Percentiles rank a stretch among this genome's conserved stretches.
phyloP scores from a whole-genome alignment of 2,329 filamentous ascomycete genomes.

The Paecilomyces fulvus region DNA sequence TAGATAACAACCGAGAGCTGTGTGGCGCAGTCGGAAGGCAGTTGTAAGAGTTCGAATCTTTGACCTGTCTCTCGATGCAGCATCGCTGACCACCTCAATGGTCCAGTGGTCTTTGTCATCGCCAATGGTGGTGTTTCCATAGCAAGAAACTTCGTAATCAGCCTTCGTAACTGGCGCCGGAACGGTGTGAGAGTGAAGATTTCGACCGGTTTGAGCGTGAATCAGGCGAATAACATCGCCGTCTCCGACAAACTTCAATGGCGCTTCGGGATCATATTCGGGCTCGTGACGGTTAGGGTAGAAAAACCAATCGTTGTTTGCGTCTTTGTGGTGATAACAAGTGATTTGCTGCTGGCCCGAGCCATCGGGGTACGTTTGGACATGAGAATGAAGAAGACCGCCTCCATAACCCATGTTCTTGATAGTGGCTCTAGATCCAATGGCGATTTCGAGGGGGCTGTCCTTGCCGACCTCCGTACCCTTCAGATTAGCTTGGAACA shows the following conservation, averaged over 20 bases:
- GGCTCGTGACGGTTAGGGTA: slow-evolving; percentile 79
- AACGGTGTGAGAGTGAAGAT: slow-evolving; percentile 90
- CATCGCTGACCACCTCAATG: slow-evolving; percentile 84
- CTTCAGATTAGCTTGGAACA: slow-evolving; percentile 94
- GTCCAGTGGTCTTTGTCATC: slow-evolving; percentile 98
- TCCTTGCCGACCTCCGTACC: slow-evolving; percentile 92
- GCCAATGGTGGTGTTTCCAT: slow-evolving; percentile 89
- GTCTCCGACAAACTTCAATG: slow-evolving; percentile 67
- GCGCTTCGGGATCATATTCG: slow-evolving; percentile 63
- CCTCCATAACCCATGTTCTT: slow-evolving; percentile 99
- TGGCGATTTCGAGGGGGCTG: slow-evolving; percentile 83
- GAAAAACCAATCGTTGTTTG: slow-evolving; percentile 99
- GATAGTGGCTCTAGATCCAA: slow-evolving; percentile 80
- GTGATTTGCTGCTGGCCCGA: slow-evolving; percentile 94
- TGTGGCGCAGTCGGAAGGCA: slow-evolving; percentile 79
- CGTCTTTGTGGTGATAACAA: slow-evolving; percentile 98
- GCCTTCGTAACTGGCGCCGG: slow-evolving; percentile 80
- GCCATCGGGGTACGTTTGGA: slow-evolving; percentile 92
- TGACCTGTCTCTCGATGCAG: slow-evolving; percentile 74
- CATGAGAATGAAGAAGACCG: slow-evolving; percentile 89
- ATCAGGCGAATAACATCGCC: slow-evolving; percentile 75
- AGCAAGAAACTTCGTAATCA: slow-evolving; percentile 88
- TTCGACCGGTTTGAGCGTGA: slow-evolving; percentile 91
- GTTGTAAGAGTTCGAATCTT: slow-evolving; percentile 87
- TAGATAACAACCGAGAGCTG: slow-evolving; percentile 79